These are phyloP conservation scores for Teratosphaeria viscida DNA, from an alignment of 2,329 filamentous ascomycete genomes.

Conservation along the genomic window DNA sequence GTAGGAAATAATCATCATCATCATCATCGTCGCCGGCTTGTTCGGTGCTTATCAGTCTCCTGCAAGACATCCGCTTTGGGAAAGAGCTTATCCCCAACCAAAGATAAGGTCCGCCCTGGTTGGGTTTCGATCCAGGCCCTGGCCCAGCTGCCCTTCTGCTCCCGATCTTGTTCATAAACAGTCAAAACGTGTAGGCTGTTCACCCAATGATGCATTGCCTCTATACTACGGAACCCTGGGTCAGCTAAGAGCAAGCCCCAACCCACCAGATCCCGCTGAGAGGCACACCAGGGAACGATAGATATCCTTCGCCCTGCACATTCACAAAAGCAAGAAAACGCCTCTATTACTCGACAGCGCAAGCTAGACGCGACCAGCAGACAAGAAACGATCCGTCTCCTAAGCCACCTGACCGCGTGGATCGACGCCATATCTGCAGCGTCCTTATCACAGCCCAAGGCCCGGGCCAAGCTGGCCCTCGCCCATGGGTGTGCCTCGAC, in stretches of 20 bases:
- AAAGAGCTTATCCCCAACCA: constrained; percentile 4
- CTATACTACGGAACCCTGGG: background rate
- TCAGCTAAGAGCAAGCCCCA: background rate
- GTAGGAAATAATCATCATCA: background rate
- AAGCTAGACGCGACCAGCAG: background rate
- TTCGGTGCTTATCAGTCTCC: constrained; percentile 1
- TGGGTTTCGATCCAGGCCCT: background rate
- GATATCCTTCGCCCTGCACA: background rate
- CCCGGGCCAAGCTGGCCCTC: background rate
- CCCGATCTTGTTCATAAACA: background rate
- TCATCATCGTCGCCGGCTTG: background rate
- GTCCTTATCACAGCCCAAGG: background rate
- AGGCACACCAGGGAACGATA: background rate
- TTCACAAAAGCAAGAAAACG: background rate
- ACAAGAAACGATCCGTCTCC: background rate
- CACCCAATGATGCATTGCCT: background rate
- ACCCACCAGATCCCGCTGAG: background rate
- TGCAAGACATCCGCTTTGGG: constrained; percentile 4
- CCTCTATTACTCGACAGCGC: background rate
- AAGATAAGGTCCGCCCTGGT: constrained; percentile 4
- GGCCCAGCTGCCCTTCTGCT: background rate
- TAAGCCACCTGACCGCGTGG: background rate
- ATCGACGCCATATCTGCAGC: background rate
- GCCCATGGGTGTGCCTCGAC: background rate
- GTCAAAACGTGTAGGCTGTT: background rate